These are phyloP conservation scores for Aspergillus mulundensis DNA, from an alignment of 495 filamentous ascomycete genomes.

Conservation along the genomic window DNA sequence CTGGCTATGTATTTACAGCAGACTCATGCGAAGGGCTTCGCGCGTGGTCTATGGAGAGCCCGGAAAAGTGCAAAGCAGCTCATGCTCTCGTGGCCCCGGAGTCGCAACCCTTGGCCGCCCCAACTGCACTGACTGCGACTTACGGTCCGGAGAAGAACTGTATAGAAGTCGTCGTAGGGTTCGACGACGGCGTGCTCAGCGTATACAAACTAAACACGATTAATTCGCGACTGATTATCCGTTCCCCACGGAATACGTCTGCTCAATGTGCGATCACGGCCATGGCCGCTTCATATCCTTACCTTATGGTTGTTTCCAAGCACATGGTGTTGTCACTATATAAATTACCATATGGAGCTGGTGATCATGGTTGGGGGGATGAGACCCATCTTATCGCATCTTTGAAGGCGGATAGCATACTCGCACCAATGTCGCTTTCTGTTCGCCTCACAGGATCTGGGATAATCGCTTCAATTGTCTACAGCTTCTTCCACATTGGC, in stretches of 20 bases:
- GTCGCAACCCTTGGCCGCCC: constrained; percentile 28
- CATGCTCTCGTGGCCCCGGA: constrained; percentile 17
- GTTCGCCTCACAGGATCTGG: constrained; percentile 57
- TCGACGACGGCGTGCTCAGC: constrained; percentile 68
- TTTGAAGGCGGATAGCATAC: constrained; percentile 73
- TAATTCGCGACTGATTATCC: constrained; percentile 37
- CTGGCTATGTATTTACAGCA: constrained; percentile 74
- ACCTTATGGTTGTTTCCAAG: constrained; percentile 71
- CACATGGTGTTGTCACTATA: constrained; percentile 73
- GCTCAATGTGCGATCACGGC: constrained; percentile 65
- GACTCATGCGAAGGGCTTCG: constrained; percentile 65
- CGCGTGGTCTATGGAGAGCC: constrained; percentile 68
- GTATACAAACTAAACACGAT: constrained; percentile 57
- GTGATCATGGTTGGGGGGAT: constrained; percentile 7
- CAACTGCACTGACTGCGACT: constrained; percentile 68
- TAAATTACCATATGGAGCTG: constrained; percentile 39
- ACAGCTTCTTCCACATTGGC: constrained; percentile 53
- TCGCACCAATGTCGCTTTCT: constrained; percentile 74
- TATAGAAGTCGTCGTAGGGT: constrained; percentile 61
- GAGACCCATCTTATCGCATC: constrained; percentile 68
- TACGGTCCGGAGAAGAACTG: constrained; percentile 25
- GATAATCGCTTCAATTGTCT: constrained; percentile 79
- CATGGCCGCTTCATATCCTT: constrained; percentile 71
- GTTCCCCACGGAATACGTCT: constrained; percentile 52
- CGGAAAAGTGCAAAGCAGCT: constrained; percentile 35